Percentiles rank a stretch among this genome's conserved stretches.
Evolutionary conservation across 441 rosid genomes (phyloP).

Genomic region (Gossypium laxum): DNA sequence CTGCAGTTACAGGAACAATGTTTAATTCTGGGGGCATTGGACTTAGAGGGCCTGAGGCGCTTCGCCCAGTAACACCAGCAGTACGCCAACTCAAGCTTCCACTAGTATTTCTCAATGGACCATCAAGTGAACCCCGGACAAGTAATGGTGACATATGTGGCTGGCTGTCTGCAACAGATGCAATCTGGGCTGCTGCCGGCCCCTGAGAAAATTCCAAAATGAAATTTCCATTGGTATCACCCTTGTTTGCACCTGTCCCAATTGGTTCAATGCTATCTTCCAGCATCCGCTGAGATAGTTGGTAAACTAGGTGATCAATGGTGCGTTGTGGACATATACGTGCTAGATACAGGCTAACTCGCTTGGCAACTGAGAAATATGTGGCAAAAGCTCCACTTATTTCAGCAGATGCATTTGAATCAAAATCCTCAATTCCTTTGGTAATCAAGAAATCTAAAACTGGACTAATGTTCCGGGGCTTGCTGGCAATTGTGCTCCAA

Average conservation of each 20-base stretch:
- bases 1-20: conserved; percentile 76
- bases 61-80: conserved; percentile 79
- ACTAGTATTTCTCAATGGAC: conserved; percentile 89
- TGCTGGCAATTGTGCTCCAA: conserved; percentile 98
- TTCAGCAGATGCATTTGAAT: conserved; percentile 98
- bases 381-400: conserved; percentile 99
- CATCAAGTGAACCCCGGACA: conserved; percentile 95
- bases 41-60: conserved; percentile 90
- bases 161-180: conserved; percentile 41
- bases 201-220: conserved; percentile 94
- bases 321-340: conserved; percentile 95
- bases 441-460: conserved; percentile 93
- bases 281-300: conserved; percentile 83
- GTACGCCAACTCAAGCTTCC: conserved; percentile 98
- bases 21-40: conserved; percentile 94
- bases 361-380: conserved; percentile 93
- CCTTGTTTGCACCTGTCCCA: conserved; percentile 47
- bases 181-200: conserved; percentile 64
- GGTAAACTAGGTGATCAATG: conserved; percentile 95
- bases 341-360: conserved; percentile 87
- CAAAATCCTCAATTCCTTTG: conserved; percentile 97
- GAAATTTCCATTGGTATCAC: conserved; percentile 60
- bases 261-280: conserved; percentile 84
- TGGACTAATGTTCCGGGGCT: conserved; percentile 90
- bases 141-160: conserved; percentile 97